These are phyloP conservation scores for Saccharomycopsis javanensis DNA, from an alignment of 805 yeast genomes.

Conservation along the genomic window DNA sequence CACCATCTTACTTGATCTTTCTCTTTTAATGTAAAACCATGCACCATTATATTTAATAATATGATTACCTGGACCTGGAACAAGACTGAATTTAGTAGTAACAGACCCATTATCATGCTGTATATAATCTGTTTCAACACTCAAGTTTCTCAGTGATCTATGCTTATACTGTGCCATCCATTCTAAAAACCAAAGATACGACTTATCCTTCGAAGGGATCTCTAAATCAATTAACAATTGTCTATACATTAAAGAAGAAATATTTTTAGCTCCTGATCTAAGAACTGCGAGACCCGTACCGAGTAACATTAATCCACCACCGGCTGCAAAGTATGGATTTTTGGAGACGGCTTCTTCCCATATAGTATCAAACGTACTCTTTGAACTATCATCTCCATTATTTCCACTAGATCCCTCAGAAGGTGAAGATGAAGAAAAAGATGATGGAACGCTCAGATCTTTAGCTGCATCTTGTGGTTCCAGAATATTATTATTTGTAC, in stretches of 20 bases:
- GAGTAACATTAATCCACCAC: slow-evolving; percentile 91
- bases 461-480: not conserved
- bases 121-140: slow-evolving; percentile 77
- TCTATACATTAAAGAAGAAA: slow-evolving; percentile 62
- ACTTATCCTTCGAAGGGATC: slow-evolving; percentile 85
- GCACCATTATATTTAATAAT: slow-evolving; percentile 79
- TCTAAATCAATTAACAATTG: slow-evolving; percentile 86
- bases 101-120: slow-evolving; percentile 93
- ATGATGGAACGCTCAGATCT: not conserved
- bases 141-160: slow-evolving; percentile 69
- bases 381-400: not conserved
- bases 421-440: not conserved
- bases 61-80: slow-evolving; percentile 97
- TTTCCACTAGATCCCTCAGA: not conserved
- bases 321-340: slow-evolving; percentile 97
- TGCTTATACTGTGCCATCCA: slow-evolving; percentile 88
- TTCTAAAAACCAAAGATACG: slow-evolving; percentile 88
- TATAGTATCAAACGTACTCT: slow-evolving; percentile 20
- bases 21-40: slow-evolving; percentile 79
- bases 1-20: slow-evolving; percentile 78
- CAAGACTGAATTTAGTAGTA: slow-evolving; percentile 76
- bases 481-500: not conserved
- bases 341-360: slow-evolving; percentile 47
- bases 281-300: slow-evolving; percentile 85
- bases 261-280: slow-evolving; percentile 54